phyloP scores from a whole-genome alignment of 345 rosid species.

The Durio zibethinus region DNA sequence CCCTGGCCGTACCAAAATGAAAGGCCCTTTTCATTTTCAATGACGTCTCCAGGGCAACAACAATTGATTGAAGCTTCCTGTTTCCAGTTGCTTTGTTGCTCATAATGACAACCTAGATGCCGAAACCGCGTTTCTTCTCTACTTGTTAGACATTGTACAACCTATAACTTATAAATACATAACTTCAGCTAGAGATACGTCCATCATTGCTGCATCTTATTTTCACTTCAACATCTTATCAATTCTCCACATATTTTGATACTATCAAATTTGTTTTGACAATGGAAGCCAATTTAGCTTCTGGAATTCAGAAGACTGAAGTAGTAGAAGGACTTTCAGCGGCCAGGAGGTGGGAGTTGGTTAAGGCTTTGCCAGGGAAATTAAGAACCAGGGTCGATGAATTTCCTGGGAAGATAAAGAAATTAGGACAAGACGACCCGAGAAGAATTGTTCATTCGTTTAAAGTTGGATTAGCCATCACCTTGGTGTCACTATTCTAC shows the following conservation, averaged over 20 bases:
- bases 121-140: neutral
- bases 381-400: conserved; percentile 17
- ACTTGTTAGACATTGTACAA: neutral
- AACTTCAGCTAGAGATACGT: neutral
- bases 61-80: neutral
- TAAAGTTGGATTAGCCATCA: conserved; percentile 41
- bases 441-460: conserved; percentile 38
- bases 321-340: neutral
- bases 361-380: conserved; percentile 19
- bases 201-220: neutral
- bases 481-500: conserved; percentile 39
- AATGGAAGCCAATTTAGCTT: neutral
- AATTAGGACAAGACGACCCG: conserved; percentile 40
- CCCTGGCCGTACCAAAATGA: neutral
- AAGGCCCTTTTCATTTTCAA: neutral
- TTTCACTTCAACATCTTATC: neutral
- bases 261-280: neutral
- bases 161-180: neutral
- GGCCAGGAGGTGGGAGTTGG: neutral
- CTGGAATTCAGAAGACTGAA: neutral
- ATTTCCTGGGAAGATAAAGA: conserved; percentile 10
- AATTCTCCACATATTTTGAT: neutral
- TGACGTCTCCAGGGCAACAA: neutral
- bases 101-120: neutral
- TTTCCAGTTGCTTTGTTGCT: neutral